These are phyloP conservation scores for Lecanicillium sp. DNA, from an alignment of 2,329 filamentous ascomycete species.

Conservation along the genomic window DNA sequence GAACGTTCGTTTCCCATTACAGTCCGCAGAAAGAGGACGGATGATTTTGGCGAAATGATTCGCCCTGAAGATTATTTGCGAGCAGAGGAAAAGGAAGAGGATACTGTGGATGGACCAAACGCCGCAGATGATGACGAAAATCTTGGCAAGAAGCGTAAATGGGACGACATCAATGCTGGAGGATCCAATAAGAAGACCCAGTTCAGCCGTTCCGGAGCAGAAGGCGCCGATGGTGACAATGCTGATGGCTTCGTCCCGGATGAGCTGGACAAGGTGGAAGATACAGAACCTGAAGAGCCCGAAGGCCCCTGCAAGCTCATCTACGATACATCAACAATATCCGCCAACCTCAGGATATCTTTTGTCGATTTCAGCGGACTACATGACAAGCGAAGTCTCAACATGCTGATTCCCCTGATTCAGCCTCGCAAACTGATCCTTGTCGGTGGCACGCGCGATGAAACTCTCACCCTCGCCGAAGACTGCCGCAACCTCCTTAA, in stretches of 20 bases:
- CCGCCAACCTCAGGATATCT: constrained; percentile 66
- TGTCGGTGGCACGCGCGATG: constrained; percentile 69
- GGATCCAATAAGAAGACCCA: constrained; percentile 54
- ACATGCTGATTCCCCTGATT: constrained; percentile 91
- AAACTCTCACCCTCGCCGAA: constrained; percentile 69
- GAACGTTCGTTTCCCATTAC: constrained; percentile 90
- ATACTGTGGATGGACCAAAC: constrained; percentile 45
- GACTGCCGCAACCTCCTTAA: constrained; percentile 65
- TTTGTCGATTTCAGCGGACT: constrained; percentile 89
- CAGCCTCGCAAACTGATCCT: constrained; percentile 90
- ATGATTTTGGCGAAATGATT: constrained; percentile 92
- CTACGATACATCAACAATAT: constrained; percentile 53
- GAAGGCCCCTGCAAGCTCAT: constrained; percentile 68
- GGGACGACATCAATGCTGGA: constrained; percentile 55
- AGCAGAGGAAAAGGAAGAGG: constrained; percentile 80
- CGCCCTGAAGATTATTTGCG: constrained; percentile 88
- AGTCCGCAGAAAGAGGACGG: constrained; percentile 66
- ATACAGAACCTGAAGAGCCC: constrained; percentile 41
- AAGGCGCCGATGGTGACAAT: constrained; percentile 14
- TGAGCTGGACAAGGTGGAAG: constrained; percentile 51
- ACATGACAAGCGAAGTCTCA: constrained; percentile 86
- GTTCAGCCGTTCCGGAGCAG: constrained; percentile 28
- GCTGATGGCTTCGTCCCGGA: constrained; percentile 36
- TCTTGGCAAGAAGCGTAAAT: constrained; percentile 88
- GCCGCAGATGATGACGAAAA: constrained; percentile 43